These are phyloP conservation scores for Eucalyptus curtisii DNA, from an alignment of 345 rosid genomes.

Conservation along the genomic window DNA sequence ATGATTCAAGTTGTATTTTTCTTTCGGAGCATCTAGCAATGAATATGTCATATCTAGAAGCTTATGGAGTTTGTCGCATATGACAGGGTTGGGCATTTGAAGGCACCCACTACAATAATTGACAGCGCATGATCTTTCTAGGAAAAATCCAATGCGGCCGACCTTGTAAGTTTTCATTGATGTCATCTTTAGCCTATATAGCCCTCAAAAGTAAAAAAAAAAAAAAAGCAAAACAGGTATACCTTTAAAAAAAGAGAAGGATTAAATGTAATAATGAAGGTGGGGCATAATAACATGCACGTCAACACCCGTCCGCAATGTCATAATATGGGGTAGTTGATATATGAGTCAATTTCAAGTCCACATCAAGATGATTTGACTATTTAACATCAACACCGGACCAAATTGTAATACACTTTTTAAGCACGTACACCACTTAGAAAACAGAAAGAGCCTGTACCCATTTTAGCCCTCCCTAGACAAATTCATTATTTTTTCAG, in stretches of 20 bases:
- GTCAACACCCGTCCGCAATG: background rate
- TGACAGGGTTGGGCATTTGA: background rate
- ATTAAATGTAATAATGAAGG: background rate
- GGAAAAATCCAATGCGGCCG: background rate
- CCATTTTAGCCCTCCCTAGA: background rate
- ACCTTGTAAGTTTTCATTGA: background rate
- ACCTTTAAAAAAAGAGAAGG: background rate
- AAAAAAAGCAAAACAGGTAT: background rate
- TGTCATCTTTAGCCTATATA: background rate
- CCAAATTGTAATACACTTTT: background rate
- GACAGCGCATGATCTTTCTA: background rate
- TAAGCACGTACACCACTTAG: background rate
- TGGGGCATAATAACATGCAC: background rate
- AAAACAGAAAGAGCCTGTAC: background rate
- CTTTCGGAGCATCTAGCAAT: background rate
- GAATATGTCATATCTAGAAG: background rate
- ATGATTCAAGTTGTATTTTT: background rate
- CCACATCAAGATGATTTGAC: background rate
- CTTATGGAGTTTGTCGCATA: background rate
- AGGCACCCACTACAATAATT: background rate
- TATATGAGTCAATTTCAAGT: background rate
- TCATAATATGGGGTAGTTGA: background rate
- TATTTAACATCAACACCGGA: background rate
- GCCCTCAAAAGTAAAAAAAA: background rate
- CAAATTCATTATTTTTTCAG: background rate